Evolutionary conservation across 257 asterid genomes (phyloP), one percentile per base, ranked within the genome.

Genomic region (Scutellaria galericulata): DNA sequence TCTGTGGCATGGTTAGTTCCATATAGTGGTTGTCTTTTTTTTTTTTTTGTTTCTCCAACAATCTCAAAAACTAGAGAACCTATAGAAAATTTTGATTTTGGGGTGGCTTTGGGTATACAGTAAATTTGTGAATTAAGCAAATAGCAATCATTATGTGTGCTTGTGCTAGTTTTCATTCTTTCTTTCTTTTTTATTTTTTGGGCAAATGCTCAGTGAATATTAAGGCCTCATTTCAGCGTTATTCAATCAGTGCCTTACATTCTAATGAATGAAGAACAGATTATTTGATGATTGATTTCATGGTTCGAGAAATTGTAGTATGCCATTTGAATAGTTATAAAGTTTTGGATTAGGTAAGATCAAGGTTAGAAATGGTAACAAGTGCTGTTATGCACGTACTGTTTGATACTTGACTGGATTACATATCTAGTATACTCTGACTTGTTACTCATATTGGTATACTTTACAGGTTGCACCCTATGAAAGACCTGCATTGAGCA

Each of bases 401-500:
- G 48, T 52, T 42, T 59, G 27, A 9, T 75, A 12, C 59, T 20
- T 15, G 62, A 56, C 73, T 35, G 24, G 37, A 62, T 45, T 45
- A 7, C 14, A 9, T 70, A 54, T 65, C 65, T 50, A 7, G 8
- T 71, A 27, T 5, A 27, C 46, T 50, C 66, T 22, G 37, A 77
- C 59, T 55, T 66, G 56, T 44, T 48, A 31, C 31, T 51, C 66
- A 62, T 77, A 58, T 51, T 67, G 50, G 48, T 72, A 48, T 14
- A 20, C 51, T 72, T 72, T 85, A 82, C 77, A 92, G 98, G 94
- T 88, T 84, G 95, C 96, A 44, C 98, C 98, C 24, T 92, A 92
- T 78, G 96, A 92, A 85, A 87, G 96, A 77, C 98, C 96, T 70
- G 98, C 95, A 68, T 73, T 92, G 78, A 92, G 98, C 85, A 90